A percentile compares a stretch with the other conserved stretches of the same genome.
These are phyloP conservation scores for Abrus precatorius DNA, from an alignment of 306 rosid species.

Conservation along the genomic window DNA sequence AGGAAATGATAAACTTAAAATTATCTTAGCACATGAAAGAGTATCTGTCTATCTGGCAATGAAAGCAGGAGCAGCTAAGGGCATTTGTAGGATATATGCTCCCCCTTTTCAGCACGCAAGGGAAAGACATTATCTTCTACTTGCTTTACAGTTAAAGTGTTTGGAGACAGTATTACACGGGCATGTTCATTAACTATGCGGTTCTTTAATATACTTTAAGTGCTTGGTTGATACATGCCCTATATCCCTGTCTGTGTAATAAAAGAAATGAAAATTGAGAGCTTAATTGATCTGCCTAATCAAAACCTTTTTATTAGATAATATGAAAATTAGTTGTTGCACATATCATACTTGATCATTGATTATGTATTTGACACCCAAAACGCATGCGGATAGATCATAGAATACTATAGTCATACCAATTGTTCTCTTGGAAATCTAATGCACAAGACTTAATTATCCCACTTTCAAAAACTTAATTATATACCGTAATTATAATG, in stretches of 20 bases:
- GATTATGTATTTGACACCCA: slow-evolving; percentile 17
- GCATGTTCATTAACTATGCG: slow-evolving; percentile 20
- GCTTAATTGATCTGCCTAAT: background rate
- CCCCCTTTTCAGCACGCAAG: slow-evolving; percentile 41
- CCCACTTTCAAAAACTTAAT: too few species aligned
- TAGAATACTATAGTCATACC: background rate
- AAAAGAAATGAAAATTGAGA: slow-evolving; percentile 10
- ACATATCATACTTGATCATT: background rate
- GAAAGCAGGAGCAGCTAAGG: slow-evolving; percentile 43
- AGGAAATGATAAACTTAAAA: background rate
- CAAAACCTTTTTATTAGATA: background rate
- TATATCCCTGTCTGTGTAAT: slow-evolving; percentile 28
- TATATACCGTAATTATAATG: too few species aligned
- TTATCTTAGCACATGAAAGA: slow-evolving; percentile 37
- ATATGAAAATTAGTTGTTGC: slow-evolving; percentile 13
- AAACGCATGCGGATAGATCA: slow-evolving; percentile 6
- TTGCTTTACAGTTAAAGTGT: slow-evolving; percentile 4
- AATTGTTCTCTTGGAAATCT: slow-evolving; percentile 5
- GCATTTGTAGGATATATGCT: slow-evolving; percentile 44
- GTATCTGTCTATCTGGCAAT: slow-evolving; percentile 39
- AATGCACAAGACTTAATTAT: background rate
- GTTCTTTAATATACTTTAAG: slow-evolving; percentile 28
- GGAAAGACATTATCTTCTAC: slow-evolving; percentile 8
- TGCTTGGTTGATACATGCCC: slow-evolving; percentile 28
- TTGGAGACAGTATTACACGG: slow-evolving; percentile 27